Base-by-base conservation (phyloP, 2,329 filamentous ascomycete genomes). In the Septoria petroselini region DNA sequence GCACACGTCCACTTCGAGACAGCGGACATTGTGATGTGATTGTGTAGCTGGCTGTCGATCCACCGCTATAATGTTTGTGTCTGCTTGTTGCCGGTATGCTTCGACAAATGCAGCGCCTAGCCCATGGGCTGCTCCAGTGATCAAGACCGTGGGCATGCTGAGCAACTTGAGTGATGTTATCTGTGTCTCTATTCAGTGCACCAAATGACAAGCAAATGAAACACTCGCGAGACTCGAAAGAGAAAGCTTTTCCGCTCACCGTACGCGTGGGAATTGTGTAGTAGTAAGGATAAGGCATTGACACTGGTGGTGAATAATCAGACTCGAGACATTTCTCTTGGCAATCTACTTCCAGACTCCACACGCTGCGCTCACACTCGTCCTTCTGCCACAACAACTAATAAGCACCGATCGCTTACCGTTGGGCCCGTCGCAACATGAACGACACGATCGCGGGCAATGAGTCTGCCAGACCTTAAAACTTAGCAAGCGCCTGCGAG, bases 91-190 rank as follows among this genome's bases (percentile, higher is more conserved):
- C 1, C 40, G 40, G 37, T 67, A 70, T 5, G 58, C 53, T 12
- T 59, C 37, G 27, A 70, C 33, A 42, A 71, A 70, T 14, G 63
- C 66, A 2, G 60, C 60, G 15, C 70, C 70, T 14, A 72, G 55
- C n/a, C 70, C 70, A 48, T 61, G 67, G 23, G 68, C 67, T 2
- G 69, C 68, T 23, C 70, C 70, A 4, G 69, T 63, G 21, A 71
- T 60, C 21, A 71, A 45, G 11, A 72, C 62, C 6, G 59, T 54
- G 6, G 46, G 46, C 55, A 57, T 54, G 11, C 23, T 30, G 29
- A 25, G 30, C 31, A 34, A 34, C 4, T n/a, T n/a, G n/a, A n/a
- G n/a, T n/a, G n/a, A n/a, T n/a, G n/a, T n/a, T n/a, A n/a, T n/a
- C n/a, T n/a, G n/a, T n/a, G n/a, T n/a, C n/a, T n/a, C n/a, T n/a